Evolutionary conservation across 2,329 filamentous ascomycete genomes (phyloP).

Genomic region (Teratosphaeria gauchensis): DNA sequence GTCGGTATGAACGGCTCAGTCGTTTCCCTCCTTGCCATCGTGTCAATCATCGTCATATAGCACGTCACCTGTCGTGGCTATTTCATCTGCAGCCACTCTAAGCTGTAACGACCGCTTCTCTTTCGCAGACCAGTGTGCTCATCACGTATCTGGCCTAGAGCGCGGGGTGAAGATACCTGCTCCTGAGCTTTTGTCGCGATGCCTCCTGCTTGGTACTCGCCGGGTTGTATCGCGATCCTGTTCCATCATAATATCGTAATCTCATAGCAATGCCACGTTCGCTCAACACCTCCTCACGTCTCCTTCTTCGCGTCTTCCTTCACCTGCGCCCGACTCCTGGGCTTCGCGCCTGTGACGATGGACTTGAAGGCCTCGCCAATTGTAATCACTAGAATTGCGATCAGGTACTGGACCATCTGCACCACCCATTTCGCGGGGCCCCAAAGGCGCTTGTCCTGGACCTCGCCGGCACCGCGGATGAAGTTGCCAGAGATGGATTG

Average conservation of each 20-base stretch:
- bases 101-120: too few relatives aligned
- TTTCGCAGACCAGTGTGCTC: too few relatives aligned
- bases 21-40: too few relatives aligned
- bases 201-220: background rate
- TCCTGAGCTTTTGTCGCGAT: too few relatives aligned
- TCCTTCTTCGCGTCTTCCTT: slow-evolving; percentile 1
- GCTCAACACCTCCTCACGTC: background rate
- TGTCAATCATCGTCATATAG: too few relatives aligned
- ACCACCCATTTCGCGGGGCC: slow-evolving; percentile 12
- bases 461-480: slow-evolving; percentile 11
- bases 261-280: background rate
- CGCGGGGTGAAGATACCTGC: too few relatives aligned
- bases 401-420: slow-evolving; percentile 13
- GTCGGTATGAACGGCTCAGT: too few relatives aligned
- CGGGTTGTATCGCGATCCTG: background rate
- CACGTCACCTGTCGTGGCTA: too few relatives aligned
- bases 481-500: slow-evolving; percentile 2
- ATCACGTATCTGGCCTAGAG: too few relatives aligned
- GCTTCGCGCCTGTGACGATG: slow-evolving; percentile 9
- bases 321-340: background rate
- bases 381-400: slow-evolving; percentile 14
- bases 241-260: background rate
- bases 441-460: slow-evolving; percentile 13
- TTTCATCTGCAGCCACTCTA: too few relatives aligned
- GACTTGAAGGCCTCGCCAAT: slow-evolving; percentile 10